Percentiles rank a stretch among this genome's conserved stretches.
Evolutionary conservation across 2,329 filamentous ascomycete species (phyloP).

Genomic region (Lecanosticta acicola): DNA sequence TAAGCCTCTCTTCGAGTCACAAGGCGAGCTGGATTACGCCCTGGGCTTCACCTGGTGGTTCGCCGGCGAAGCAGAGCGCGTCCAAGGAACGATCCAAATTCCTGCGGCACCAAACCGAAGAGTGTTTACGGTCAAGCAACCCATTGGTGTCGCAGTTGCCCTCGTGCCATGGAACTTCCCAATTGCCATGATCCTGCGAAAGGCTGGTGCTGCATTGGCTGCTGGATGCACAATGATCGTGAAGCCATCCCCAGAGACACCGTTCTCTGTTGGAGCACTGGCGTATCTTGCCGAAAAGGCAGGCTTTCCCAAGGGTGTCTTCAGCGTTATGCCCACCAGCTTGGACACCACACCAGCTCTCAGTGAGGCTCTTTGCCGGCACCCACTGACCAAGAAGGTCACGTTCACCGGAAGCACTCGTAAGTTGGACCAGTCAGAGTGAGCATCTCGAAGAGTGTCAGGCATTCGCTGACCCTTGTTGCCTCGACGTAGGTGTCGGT

Average conservation of each 20-base stretch:
- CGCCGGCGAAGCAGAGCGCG: slow-evolving; percentile 55
- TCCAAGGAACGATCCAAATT: slow-evolving; percentile 57
- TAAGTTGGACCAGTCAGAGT: too few species aligned
- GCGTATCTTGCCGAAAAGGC: slow-evolving; percentile 50
- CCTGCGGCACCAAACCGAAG: slow-evolving; percentile 58
- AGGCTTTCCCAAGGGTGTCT: slow-evolving; percentile 54
- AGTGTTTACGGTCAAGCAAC: slow-evolving; percentile 68
- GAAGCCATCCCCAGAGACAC: slow-evolving; percentile 66
- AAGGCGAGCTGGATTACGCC: slow-evolving; percentile 51
- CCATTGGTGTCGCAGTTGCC: slow-evolving; percentile 62
- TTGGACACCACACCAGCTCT: slow-evolving; percentile 51
- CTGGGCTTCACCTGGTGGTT: slow-evolving; percentile 54
- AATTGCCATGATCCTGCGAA: slow-evolving; percentile 56
- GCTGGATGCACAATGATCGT: slow-evolving; percentile 69
- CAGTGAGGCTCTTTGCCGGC: slow-evolving; percentile 51
- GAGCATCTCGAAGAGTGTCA: too few species aligned
- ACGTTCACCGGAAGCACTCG: slow-evolving; percentile 57
- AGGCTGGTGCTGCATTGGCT: slow-evolving; percentile 62
- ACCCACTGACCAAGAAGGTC: slow-evolving; percentile 57
- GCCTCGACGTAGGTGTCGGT: too few species aligned
- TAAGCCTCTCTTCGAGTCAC: slow-evolving; percentile 48
- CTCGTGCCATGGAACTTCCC: slow-evolving; percentile 66
- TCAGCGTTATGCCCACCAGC: slow-evolving; percentile 57
- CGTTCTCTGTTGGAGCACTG: slow-evolving; percentile 52
- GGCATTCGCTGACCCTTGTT: too few species aligned